Conservation (phyloP, 768 basidiomycete species). For the Tephrocybe sp. region DNA sequence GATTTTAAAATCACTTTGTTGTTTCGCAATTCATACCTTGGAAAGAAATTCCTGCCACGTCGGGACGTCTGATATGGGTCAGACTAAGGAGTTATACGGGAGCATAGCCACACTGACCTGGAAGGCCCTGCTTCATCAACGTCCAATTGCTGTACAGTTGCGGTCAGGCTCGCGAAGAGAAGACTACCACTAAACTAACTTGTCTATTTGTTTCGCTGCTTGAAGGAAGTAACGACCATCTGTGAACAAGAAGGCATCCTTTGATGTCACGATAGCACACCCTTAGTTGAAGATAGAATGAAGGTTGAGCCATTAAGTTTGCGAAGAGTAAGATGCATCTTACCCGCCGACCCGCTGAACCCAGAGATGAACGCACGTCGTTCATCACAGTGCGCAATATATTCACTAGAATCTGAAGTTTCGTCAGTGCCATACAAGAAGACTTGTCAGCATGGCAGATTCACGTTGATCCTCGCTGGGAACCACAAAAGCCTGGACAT, state of each 20-base stretch:
- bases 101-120: slow-evolving; percentile 46
- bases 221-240: slow-evolving; percentile 96
- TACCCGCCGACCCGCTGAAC: slow-evolving; percentile 93
- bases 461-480: slow-evolving; percentile 93
- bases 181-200: slow-evolving; percentile 41
- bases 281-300: too few relatives aligned
- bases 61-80: slow-evolving; percentile 62
- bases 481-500: slow-evolving; percentile 74
- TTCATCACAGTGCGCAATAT: slow-evolving; percentile 81
- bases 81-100: background rate
- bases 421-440: background rate
- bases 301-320: too few relatives aligned
- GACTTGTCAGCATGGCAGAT: slow-evolving; percentile 26
- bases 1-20: too few relatives aligned
- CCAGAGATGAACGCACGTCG: slow-evolving; percentile 89
- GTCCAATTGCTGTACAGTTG: slow-evolving; percentile 74
- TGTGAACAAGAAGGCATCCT: slow-evolving; percentile 83
- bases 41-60: slow-evolving; percentile 87
- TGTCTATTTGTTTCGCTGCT: slow-evolving; percentile 85
- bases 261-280: slow-evolving; percentile 71
- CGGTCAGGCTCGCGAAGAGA: background rate
- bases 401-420: slow-evolving; percentile 79
- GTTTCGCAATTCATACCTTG: too few relatives aligned
- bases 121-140: slow-evolving; percentile 89
- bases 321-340: slow-evolving; percentile 14